Evolutionary conservation across 345 rosid genomes (phyloP).

Genomic region (Trapa incisa): DNA sequence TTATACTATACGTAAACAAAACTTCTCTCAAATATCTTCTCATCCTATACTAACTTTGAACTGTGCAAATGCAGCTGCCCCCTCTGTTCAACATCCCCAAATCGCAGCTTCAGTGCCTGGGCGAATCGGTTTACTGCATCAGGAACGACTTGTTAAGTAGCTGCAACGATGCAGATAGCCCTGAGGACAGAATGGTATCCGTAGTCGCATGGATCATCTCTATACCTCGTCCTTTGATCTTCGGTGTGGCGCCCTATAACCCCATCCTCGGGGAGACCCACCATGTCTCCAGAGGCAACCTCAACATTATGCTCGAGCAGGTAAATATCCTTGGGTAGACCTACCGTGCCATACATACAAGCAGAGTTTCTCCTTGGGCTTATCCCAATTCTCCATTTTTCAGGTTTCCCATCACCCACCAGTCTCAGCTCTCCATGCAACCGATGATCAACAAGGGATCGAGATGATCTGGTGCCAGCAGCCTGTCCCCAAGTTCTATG

Average conservation of each 20-base stretch:
- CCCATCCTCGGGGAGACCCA: constrained; percentile 90
- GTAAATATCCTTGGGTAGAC: constrained; percentile 11
- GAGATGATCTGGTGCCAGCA: constrained; percentile 60
- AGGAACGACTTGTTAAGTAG: constrained; percentile 32
- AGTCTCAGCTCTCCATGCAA: constrained; percentile 74
- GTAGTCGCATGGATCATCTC: constrained; percentile 69
- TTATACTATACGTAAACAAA: too few relatives aligned
- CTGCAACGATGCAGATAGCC: constrained; percentile 27
- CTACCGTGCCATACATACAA: too few relatives aligned
- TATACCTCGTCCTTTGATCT: constrained; percentile 35
- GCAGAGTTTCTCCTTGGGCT: too few relatives aligned
- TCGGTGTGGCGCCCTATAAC: constrained; percentile 73
- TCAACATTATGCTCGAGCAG: constrained; percentile 71
- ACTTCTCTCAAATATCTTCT: too few relatives aligned
- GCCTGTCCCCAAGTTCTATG: constrained; percentile 53
- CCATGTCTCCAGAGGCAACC: constrained; percentile 49
- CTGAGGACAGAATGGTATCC: constrained; percentile 38
- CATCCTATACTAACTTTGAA: too few relatives aligned
- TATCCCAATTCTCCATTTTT: neutral
- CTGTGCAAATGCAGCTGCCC: neutral
- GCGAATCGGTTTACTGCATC: constrained; percentile 47
- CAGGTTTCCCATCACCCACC: constrained; percentile 92
- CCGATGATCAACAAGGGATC: constrained; percentile 45
- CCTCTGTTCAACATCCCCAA: constrained; percentile 52
- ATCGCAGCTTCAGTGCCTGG: constrained; percentile 62